Evolutionary conservation across 768 basidiomycete genomes (phyloP).

Genomic region (Hirschioporus abietinus): DNA sequence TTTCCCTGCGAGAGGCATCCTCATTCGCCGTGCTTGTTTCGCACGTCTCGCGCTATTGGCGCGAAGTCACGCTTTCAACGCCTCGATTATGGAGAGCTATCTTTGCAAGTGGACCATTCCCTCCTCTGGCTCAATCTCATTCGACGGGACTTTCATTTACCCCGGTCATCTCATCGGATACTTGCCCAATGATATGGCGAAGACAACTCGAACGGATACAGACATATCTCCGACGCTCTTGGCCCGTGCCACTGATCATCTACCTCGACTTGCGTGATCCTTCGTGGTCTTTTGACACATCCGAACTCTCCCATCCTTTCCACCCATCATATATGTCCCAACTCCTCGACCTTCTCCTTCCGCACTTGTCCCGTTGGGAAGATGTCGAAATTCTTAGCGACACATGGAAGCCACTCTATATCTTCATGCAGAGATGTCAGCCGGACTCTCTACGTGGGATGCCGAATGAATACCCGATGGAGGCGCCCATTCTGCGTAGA

Average conservation of each 20-base stretch:
- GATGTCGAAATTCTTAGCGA: slow-evolving; percentile 48
- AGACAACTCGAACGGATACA: slow-evolving; percentile 31
- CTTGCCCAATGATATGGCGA: background rate
- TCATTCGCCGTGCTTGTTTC: slow-evolving; percentile 31
- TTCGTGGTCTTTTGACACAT: slow-evolving; percentile 44
- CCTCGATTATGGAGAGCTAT: slow-evolving; percentile 49
- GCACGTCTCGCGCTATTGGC: slow-evolving; percentile 48
- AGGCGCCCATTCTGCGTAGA: slow-evolving; percentile 25
- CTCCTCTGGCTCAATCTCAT: slow-evolving; percentile 27
- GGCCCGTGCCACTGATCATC: slow-evolving; percentile 40
- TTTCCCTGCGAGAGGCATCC: slow-evolving; percentile 21
- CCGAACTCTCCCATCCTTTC: slow-evolving; percentile 37
- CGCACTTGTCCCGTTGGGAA: slow-evolving; percentile 43
- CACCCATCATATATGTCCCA: slow-evolving; percentile 37
- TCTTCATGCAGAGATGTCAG: slow-evolving; percentile 27
- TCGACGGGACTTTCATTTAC: slow-evolving; percentile 15
- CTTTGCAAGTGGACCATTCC: slow-evolving; percentile 24
- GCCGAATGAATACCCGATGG: slow-evolving; percentile 1
- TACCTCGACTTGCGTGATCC: slow-evolving; percentile 56
- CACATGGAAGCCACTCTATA: slow-evolving; percentile 52
- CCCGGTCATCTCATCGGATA: slow-evolving; percentile 4
- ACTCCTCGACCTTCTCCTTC: slow-evolving; percentile 39
- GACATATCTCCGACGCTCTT: slow-evolving; percentile 41
- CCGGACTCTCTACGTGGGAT: slow-evolving; percentile 17
- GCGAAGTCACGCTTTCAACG: slow-evolving; percentile 39